Percentiles rank a stretch among this genome's conserved stretches.
phyloP scores from a whole-genome alignment of 768 basidiomycete genomes.

The Paxillus ammoniavirescens region DNA sequence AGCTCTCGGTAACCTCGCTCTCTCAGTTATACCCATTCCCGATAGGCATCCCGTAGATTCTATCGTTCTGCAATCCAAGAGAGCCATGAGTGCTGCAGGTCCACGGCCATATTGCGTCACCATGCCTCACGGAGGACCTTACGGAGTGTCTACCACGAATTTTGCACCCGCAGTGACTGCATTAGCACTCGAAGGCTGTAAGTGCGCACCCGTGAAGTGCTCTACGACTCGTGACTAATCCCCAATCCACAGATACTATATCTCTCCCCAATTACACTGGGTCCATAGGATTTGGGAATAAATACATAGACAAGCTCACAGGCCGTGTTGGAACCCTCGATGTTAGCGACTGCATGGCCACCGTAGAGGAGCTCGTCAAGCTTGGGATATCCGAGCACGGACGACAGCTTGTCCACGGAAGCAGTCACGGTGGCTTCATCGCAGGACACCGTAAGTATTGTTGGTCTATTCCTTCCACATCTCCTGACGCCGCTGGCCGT shows the following conservation, averaged over 20 bases:
- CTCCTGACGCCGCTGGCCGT: neutral
- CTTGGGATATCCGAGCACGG: conserved; percentile 47
- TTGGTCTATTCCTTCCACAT: neutral
- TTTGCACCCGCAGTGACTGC: conserved; percentile 42
- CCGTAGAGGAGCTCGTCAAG: conserved; percentile 45
- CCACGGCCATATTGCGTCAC: conserved; percentile 44
- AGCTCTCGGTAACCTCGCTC: conserved; percentile 38
- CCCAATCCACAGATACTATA: conserved; percentile 43
- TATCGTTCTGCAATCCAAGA: conserved; percentile 40
- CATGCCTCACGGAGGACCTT: conserved; percentile 59
- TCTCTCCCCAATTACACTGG: conserved; percentile 64
- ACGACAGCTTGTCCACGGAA: conserved; percentile 53
- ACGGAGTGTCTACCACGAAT: conserved; percentile 42
- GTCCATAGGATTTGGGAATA: conserved; percentile 58
- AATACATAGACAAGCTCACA: conserved; percentile 44
- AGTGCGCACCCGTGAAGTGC: conserved; percentile 12
- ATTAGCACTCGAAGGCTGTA: conserved; percentile 57
- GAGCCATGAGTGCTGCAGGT: conserved; percentile 7
- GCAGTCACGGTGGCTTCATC: conserved; percentile 66
- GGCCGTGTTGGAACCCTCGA: conserved; percentile 61
- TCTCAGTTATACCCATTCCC: conserved; percentile 47
- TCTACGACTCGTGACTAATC: neutral
- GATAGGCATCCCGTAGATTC: conserved; percentile 48
- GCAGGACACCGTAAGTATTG: conserved; percentile 46
- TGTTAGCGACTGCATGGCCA: conserved; percentile 56